These are phyloP conservation scores for Brassica hybrid DNA, from an alignment of 441 rosid species.

Conservation along the genomic window DNA sequence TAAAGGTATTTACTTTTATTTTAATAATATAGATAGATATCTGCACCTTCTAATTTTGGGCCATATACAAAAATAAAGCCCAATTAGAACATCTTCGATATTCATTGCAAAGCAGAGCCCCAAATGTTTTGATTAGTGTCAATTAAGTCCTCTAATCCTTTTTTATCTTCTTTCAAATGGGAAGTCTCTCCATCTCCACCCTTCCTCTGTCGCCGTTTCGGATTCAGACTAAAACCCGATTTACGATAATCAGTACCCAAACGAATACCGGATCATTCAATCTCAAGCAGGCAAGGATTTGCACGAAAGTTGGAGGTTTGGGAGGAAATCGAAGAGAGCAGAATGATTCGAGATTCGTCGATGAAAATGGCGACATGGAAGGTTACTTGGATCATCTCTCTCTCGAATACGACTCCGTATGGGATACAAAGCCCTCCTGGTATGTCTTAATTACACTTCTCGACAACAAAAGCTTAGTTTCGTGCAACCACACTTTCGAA, in stretches of 20 bases:
- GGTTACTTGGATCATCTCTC: constrained; percentile 78
- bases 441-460: constrained; percentile 30
- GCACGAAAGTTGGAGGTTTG: constrained; percentile 43
- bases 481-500: too few species aligned
- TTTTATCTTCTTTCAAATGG: constrained; percentile 19
- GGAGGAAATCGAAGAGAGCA: constrained; percentile 52
- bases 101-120: constrained; percentile 18
- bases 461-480: neutral
- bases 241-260: constrained; percentile 11
- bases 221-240: constrained; percentile 28
- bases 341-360: constrained; percentile 57
- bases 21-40: too few species aligned
- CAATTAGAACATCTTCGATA: neutral
- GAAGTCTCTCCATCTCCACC: constrained; percentile 35
- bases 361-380: constrained; percentile 57
- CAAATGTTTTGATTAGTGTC: constrained; percentile 19
- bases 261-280: neutral
- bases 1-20: too few species aligned
- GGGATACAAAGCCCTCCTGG: constrained; percentile 99
- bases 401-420: constrained; percentile 95
- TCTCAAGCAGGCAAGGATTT: constrained; percentile 28
- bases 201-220: constrained; percentile 29
- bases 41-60: too few species aligned
- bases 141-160: constrained; percentile 34
- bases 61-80: too few species aligned